Evolutionary conservation across 2,329 filamentous ascomycete species (phyloP).

Genomic region (Pyricularia sp.): DNA sequence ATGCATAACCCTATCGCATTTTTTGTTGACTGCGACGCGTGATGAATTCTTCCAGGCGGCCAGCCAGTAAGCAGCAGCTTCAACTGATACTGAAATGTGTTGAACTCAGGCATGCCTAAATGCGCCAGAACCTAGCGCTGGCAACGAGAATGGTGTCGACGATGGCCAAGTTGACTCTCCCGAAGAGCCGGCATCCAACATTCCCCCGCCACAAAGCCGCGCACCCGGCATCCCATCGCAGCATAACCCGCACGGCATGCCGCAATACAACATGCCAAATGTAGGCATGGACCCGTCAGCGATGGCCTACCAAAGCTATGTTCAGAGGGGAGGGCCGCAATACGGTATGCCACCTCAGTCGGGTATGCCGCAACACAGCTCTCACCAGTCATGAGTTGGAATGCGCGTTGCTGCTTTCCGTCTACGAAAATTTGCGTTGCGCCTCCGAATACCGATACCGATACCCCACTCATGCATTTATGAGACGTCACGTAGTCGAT

Average conservation of each 20-base stretch:
- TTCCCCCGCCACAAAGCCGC: constrained; percentile 51
- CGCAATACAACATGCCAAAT: constrained; percentile 46
- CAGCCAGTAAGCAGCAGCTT: not conserved
- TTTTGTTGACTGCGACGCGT: constrained; percentile 17
- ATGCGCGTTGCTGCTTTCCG: constrained; percentile 6
- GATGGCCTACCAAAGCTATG: constrained; percentile 71
- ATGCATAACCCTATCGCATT: constrained; percentile 23
- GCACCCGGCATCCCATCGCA: constrained; percentile 39
- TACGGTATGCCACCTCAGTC: constrained; percentile 68
- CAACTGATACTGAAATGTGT: not conserved
- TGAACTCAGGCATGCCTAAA: constrained; percentile 77
- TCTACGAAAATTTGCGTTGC: constrained; percentile 17
- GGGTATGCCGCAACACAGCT: constrained; percentile 70
- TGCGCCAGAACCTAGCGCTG: constrained; percentile 75
- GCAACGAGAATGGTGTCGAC: constrained; percentile 70
- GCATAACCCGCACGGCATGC: constrained; percentile 45
- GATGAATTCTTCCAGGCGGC: not conserved
- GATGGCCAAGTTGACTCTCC: constrained; percentile 77
- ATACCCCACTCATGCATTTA: constrained; percentile 46
- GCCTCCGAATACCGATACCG: constrained; percentile 8
- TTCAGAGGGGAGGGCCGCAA: constrained; percentile 59
- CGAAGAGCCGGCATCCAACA: constrained; percentile 69
- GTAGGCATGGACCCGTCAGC: constrained; percentile 66
- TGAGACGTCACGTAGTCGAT: constrained; percentile 19
- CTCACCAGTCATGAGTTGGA: constrained; percentile 54